Evolutionary conservation across 1,284 basidiomycete species (phyloP).

Genomic region (Tilletia walkeri): DNA sequence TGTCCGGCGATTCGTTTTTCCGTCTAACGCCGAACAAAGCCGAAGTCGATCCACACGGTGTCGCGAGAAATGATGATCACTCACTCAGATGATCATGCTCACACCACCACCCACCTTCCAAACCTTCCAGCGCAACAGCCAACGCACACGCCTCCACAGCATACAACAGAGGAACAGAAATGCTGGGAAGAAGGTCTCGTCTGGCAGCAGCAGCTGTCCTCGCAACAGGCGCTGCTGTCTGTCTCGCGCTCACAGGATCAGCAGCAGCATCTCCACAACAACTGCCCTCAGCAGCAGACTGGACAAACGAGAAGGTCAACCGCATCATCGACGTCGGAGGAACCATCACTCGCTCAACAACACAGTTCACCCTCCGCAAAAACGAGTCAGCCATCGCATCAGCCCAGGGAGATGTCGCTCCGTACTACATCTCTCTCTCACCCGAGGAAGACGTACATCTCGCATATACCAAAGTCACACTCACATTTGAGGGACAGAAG

Average conservation of each 20-base stretch:
- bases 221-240: not conserved
- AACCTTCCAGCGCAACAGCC: not conserved
- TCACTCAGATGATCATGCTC: too few relatives aligned
- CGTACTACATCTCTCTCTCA: conserved; percentile 23
- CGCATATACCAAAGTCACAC: conserved; percentile 15
- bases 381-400: conserved; percentile 33
- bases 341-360: conserved; percentile 28
- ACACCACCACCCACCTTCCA: not conserved
- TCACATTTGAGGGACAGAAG: conserved; percentile 32
- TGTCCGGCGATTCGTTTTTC: too few relatives aligned
- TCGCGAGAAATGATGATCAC: too few relatives aligned
- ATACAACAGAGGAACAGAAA: not conserved
- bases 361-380: conserved; percentile 33
- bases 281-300: conserved; percentile 25
- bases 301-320: conserved; percentile 33
- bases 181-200: not conserved
- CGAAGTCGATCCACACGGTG: too few relatives aligned
- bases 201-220: not conserved
- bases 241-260: not conserved
- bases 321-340: conserved; percentile 44
- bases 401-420: conserved; percentile 30
- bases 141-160: too few relatives aligned
- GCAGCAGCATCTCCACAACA: conserved; percentile 16
- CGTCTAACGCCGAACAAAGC: too few relatives aligned
- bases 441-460: conserved; percentile 15